A percentile compares a stretch with the other conserved stretches of the same genome.
These are phyloP conservation scores for Barbatosphaeria neglecta DNA, from an alignment of 495 filamentous ascomycete genomes.

Conservation along the genomic window DNA sequence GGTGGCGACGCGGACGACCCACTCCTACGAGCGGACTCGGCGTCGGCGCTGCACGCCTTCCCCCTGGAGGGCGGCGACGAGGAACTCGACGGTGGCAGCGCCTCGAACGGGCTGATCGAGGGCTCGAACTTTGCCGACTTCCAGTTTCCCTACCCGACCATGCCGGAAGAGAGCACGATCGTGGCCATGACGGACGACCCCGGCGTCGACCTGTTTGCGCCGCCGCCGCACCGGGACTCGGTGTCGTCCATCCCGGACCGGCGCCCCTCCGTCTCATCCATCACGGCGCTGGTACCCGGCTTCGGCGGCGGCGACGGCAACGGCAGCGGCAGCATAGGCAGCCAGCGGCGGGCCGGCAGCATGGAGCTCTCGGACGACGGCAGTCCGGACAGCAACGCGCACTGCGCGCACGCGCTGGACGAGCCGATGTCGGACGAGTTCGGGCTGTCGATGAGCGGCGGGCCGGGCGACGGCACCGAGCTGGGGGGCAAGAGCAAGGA, in stretches of 20 bases:
- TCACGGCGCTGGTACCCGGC: conserved; percentile 17
- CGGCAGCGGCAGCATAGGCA: conserved; percentile 6
- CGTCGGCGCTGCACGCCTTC: conserved; percentile 18
- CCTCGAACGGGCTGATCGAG: conserved; percentile 14
- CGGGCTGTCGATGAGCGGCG: conserved; percentile 29
- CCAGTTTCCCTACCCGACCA: conserved; percentile 30
- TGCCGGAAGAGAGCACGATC: conserved; percentile 28
- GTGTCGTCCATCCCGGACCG: conserved; percentile 28
- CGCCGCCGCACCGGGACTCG: conserved; percentile 16
- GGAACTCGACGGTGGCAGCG: conserved; percentile 10
- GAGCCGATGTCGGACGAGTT: conserved; percentile 43
- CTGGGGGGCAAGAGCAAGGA: conserved; percentile 39
- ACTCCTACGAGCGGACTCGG: conserved; percentile 9
- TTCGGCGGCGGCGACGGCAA: conserved; percentile 6
- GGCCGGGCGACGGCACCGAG: conserved; percentile 37
- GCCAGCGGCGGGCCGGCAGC: conserved; percentile 15
- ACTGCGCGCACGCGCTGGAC: conserved; percentile 33
- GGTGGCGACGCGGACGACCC: conserved; percentile 10
- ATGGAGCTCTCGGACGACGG: conserved; percentile 36
- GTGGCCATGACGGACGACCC: conserved; percentile 27
- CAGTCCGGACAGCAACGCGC: conserved; percentile 33
- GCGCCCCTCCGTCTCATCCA: conserved; percentile 25
- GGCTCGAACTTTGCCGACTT: conserved; percentile 17
- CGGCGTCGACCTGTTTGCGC: conserved; percentile 24
- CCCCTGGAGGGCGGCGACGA: conserved; percentile 17